Conservation (phyloP, 2,329 filamentous ascomycete genomes). For the Davidsoniella australis region DNA sequence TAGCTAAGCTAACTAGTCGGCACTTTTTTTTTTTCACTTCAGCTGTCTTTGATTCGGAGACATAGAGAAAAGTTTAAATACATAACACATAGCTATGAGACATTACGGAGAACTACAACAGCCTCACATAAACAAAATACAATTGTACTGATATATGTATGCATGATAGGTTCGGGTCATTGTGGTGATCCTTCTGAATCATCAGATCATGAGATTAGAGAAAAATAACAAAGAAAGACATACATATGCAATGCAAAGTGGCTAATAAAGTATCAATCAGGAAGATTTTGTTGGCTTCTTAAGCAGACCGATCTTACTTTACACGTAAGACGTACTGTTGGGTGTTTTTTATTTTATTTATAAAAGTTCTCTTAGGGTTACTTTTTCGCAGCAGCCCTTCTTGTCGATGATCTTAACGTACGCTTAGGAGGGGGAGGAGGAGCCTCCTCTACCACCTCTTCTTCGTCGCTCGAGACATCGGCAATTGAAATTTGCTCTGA, state of each 20-base stretch:
- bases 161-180: too few relatives aligned
- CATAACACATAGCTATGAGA: too few relatives aligned
- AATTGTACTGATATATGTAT: too few relatives aligned
- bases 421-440: not conserved
- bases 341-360: not conserved
- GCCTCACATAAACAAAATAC: too few relatives aligned
- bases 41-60: not conserved
- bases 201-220: too few relatives aligned
- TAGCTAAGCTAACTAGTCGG: not conserved
- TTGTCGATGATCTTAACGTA: constrained; percentile 7
- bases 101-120: too few relatives aligned
- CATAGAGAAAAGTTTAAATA: too few relatives aligned
- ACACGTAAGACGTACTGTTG: not conserved
- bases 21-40: not conserved
- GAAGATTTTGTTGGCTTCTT: not conserved
- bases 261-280: too few relatives aligned
- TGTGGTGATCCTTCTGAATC: too few relatives aligned
- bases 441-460: not conserved
- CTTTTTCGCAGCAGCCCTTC: not conserved
- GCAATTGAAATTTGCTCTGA: constrained; percentile 1
- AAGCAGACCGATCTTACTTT: not conserved
- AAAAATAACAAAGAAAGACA: too few relatives aligned
- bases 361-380: not conserved
- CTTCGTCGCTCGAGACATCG: constrained; percentile 4
- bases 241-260: too few relatives aligned